phyloP scores from a whole-genome alignment of 495 filamentous ascomycete genomes.

The Penicillium longicatenatum region DNA sequence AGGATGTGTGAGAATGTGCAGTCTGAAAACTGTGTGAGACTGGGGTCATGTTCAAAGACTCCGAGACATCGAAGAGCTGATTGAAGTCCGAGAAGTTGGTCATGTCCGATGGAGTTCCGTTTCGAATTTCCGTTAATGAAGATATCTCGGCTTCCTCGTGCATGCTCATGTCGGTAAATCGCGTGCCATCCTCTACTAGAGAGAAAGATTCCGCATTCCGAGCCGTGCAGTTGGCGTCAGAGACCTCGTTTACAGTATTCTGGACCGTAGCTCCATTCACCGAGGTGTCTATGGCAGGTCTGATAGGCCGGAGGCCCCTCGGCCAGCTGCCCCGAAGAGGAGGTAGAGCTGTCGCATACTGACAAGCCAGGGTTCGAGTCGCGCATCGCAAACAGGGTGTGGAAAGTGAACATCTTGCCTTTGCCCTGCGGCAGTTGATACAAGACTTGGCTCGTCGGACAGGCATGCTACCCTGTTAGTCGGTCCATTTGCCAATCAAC shows the following conservation, averaged over 20 bases:
- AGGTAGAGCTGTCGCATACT: neutral
- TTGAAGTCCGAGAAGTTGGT: neutral
- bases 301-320: neutral
- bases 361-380: neutral
- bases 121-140: no score
- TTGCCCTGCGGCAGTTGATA: neutral
- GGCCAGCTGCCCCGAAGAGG: neutral
- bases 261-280: no score
- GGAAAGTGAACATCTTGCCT: slow-evolving; percentile 1
- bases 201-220: neutral
- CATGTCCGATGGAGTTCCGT: no score
- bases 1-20: neutral
- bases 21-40: neutral
- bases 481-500: neutral
- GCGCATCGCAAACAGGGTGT: slow-evolving; percentile 2
- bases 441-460: slow-evolving; percentile 5
- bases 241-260: no score
- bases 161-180: no score
- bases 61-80: neutral
- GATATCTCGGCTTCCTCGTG: no score
- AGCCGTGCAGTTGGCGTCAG: neutral
- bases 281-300: neutral
- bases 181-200: neutral
- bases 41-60: neutral
- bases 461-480: neutral